These are phyloP conservation scores for Blastomyces percursus DNA, from an alignment of 2,329 filamentous ascomycete species.

Conservation along the genomic window DNA sequence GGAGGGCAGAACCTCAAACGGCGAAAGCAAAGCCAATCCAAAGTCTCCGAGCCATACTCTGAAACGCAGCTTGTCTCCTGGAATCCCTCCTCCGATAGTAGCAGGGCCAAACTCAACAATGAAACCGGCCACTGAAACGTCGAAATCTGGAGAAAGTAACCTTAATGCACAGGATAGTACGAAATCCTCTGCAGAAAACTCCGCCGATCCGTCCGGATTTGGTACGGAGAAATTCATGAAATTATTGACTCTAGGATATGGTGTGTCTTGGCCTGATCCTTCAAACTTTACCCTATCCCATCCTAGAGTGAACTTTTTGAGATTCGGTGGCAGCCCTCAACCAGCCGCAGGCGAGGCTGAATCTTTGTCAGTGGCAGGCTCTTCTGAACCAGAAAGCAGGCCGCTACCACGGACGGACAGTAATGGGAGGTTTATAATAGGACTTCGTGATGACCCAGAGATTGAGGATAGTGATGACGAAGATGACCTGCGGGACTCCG, in stretches of 20 bases:
- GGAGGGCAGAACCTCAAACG: not conserved
- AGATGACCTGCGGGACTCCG: constrained; percentile 9
- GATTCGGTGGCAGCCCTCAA: constrained; percentile 13
- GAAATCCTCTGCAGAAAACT: constrained; percentile 10
- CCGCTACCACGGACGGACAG: constrained; percentile 18
- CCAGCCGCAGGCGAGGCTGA: not conserved
- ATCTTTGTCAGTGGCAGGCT: constrained; percentile 14
- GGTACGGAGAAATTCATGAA: constrained; percentile 39
- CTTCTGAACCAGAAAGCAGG: constrained; percentile 15
- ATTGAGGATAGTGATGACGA: constrained; percentile 27
- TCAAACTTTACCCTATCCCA: constrained; percentile 21
- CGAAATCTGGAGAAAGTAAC: constrained; percentile 12
- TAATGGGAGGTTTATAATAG: constrained; percentile 33
- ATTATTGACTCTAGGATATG: constrained; percentile 41
- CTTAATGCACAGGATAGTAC: constrained; percentile 9
- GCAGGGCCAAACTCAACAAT: constrained; percentile 15
- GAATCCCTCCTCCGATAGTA: constrained; percentile 37
- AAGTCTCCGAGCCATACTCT: constrained; percentile 7
- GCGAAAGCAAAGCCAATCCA: not conserved
- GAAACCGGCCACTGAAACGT: constrained; percentile 11
- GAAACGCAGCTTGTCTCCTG: constrained; percentile 24
- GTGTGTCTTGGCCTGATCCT: constrained; percentile 37
- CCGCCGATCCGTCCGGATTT: constrained; percentile 23
- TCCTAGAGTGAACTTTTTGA: constrained; percentile 20
- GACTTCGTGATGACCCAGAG: constrained; percentile 34